A percentile compares a stretch with the other conserved stretches of the same genome.
These are phyloP conservation scores for Globisporangium okanoganense DNA, from an alignment of 352 stramenopile species.

Conservation along the genomic window DNA sequence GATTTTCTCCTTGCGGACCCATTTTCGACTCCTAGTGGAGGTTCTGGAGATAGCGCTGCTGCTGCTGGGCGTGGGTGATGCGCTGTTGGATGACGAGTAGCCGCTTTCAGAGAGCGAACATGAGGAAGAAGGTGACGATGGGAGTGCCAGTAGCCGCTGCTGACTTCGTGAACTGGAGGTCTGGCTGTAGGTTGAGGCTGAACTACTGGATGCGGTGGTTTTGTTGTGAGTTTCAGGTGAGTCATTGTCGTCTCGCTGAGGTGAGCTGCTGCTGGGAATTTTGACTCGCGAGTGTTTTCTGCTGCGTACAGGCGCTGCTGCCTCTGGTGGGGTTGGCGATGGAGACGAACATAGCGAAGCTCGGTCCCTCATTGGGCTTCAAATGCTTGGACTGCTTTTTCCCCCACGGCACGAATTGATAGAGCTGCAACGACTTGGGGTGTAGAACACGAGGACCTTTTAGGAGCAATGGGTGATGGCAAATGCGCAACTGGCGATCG, in stretches of 20 bases:
- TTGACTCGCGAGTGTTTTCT: neutral
- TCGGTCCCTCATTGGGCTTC: constrained; percentile 1
- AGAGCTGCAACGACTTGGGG: too few relatives aligned
- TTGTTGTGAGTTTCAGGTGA: neutral
- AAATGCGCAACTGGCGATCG: constrained; percentile 6
- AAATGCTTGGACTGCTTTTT: neutral
- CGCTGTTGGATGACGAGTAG: constrained; percentile 17
- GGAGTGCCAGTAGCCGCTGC: constrained; percentile 10
- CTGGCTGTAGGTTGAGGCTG: neutral
- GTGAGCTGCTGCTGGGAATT: neutral
- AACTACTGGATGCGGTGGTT: neutral
- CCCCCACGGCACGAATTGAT: too few relatives aligned
- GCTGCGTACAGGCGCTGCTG: neutral
- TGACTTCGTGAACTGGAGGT: neutral
- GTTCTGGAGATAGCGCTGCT: neutral
- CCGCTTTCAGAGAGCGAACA: constrained; percentile 29
- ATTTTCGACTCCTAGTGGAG: constrained; percentile 28
- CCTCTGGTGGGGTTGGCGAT: neutral
- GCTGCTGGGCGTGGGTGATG: constrained; percentile 18
- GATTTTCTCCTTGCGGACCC: constrained; percentile 76
- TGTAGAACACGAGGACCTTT: too few relatives aligned
- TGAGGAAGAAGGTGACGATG: constrained; percentile 21
- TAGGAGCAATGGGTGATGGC: neutral
- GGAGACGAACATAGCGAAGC: neutral
- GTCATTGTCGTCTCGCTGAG: neutral